Evolutionary conservation across 371 early-diverging fungal species (phyloP).

Genomic region (Syncephalis fuscata): DNA sequence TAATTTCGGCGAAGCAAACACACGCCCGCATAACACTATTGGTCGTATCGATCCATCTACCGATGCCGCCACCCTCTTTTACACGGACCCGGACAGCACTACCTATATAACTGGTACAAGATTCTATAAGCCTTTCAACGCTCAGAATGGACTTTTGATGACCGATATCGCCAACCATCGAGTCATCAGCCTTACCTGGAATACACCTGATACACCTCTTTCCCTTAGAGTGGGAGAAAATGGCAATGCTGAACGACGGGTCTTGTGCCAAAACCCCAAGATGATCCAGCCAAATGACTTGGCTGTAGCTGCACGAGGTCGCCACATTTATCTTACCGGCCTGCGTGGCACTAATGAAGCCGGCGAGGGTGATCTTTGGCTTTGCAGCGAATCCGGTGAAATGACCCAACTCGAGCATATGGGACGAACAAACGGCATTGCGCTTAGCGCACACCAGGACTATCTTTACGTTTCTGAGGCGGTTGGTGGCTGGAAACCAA

Average conservation of each 20-base stretch:
- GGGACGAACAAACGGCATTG: constrained; percentile 32
- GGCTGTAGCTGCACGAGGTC: constrained; percentile 17
- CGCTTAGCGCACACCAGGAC: constrained; percentile 23
- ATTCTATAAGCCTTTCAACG: constrained; percentile 1
- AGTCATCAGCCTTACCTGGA: not conserved
- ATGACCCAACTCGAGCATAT: constrained; percentile 15
- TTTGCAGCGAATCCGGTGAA: constrained; percentile 12
- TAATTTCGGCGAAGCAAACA: not conserved
- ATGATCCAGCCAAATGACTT: constrained; percentile 32
- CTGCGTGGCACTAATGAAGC: constrained; percentile 16
- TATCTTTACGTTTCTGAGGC: constrained; percentile 28
- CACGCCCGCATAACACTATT: too few species aligned
- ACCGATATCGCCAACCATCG: not conserved
- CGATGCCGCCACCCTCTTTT: not conserved
- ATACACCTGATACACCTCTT: not conserved
- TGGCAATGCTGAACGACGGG: not conserved
- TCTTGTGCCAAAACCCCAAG: constrained; percentile 14
- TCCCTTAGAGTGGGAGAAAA: not conserved
- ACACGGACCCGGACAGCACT: not conserved
- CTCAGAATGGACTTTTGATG: not conserved
- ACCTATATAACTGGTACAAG: constrained; percentile 2
- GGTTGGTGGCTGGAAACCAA: constrained; percentile 12
- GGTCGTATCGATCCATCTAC: not conserved
- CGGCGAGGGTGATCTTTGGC: constrained; percentile 28
- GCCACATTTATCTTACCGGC: constrained; percentile 22